Percentiles rank a stretch among this genome's conserved stretches.
These are phyloP conservation scores for Thalassiosira profunda DNA, from an alignment of 108 stramenopile species.

Conservation along the genomic window DNA sequence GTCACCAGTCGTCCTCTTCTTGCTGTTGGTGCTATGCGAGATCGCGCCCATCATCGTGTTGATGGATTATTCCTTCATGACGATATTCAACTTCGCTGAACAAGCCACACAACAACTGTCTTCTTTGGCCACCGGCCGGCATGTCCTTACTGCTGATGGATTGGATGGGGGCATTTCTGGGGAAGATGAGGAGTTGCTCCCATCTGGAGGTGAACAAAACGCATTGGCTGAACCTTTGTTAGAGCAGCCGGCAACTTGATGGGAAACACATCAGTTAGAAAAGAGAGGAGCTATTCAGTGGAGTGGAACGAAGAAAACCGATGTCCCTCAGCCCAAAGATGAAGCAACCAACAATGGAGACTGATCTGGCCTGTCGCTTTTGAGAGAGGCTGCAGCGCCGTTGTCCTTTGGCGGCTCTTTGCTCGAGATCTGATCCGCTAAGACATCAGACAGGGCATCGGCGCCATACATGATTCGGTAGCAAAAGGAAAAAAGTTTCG, in stretches of 20 bases:
- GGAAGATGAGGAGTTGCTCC: conserved; percentile 5
- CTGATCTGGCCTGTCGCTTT: too few relatives aligned
- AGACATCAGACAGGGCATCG: conserved; percentile 12
- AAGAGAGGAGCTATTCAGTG: too few relatives aligned
- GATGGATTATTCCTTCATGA: conserved; percentile 70
- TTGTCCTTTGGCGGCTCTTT: too few relatives aligned
- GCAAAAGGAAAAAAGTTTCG: conserved; percentile 34
- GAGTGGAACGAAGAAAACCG: too few relatives aligned
- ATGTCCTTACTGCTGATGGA: conserved; percentile 6
- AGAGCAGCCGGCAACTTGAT: conserved; percentile 3
- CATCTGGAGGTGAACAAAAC: background rate
- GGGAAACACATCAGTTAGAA: too few relatives aligned
- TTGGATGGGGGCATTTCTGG: background rate
- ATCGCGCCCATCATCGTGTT: conserved; percentile 68
- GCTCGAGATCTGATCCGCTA: too few relatives aligned
- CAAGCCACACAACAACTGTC: conserved; percentile 37
- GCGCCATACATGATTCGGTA: conserved; percentile 42
- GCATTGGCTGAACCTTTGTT: conserved; percentile 6
- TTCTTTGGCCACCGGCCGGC: conserved; percentile 19
- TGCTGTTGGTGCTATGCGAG: conserved; percentile 70
- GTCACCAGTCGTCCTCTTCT: conserved; percentile 59
- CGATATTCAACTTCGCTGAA: conserved; percentile 40
- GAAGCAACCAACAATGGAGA: too few relatives aligned
- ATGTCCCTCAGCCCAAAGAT: too few relatives aligned
- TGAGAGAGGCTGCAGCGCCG: too few relatives aligned